Evolutionary conservation across 192 early-diverging fungal species (phyloP), one percentile per base, ranked within the genome.

Genomic region (Coemansia sp.): DNA sequence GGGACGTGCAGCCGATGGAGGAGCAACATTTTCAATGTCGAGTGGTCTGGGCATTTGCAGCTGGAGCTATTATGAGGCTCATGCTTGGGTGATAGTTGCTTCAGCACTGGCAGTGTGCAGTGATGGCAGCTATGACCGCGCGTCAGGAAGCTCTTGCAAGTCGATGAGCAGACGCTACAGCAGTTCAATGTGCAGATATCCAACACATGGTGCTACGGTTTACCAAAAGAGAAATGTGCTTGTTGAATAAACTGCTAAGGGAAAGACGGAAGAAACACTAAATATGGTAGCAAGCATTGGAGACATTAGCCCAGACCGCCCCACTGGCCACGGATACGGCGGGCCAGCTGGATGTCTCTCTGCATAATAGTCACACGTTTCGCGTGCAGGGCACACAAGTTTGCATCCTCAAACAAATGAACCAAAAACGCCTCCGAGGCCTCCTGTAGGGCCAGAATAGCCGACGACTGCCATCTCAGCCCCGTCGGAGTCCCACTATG

Each of bases 321-420:
- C 74, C 83, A 88, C 51, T 85, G 83, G 9, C 56, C 56, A 11
- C 56, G 56, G 5, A 58, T 58, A 10, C 94, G 84, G 48, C 92
- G 75, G 6, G 94, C 94, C 26, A 96, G 83, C 66, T 95, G 92
- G 44, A 96, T 93, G 67, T 96, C 94, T 47, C 88, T 86, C 55
- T 90, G 88, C 94, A 93, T 93, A 34, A 96, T 83, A 4, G 94
- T 96, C 8, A 96, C 94, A 6, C 94, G 82, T 69, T 94, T 94
- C n/a, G 93, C 94, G 59, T 96, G 94, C 57, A 96, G 90, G 0
- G 94, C 94, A 56, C 92, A 94, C 23, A 96, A 76, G 66, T 96
- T 96, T 20, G 93, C 88, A 64, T 95, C 93, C 71, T 96, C 93
- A 74, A 93, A 92, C 56, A 93, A 66, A 71, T 91, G 91, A 5